Percentiles rank a stretch among this genome's conserved stretches.
Conservation (phyloP, 1,139 yeast genomes). For the Taphrina deformans region DNA sequence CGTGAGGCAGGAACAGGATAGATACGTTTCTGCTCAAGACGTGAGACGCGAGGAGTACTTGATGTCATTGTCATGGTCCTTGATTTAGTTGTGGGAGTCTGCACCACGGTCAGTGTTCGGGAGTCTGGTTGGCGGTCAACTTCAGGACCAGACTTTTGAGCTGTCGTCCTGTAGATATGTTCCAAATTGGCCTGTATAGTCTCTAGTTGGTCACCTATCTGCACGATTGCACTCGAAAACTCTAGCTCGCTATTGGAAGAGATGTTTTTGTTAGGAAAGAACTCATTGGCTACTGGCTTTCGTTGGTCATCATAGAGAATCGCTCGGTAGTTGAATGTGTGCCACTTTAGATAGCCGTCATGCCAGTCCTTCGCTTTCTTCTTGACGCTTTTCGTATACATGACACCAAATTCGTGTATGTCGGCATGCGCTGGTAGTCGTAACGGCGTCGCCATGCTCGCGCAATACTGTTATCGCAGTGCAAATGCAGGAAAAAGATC, state of each 20-base stretch:
- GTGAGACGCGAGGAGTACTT: neutral
- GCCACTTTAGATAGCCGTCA: constrained; percentile 55
- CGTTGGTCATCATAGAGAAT: constrained; percentile 51
- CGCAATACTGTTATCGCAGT: neutral
- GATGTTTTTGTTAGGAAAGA: constrained; percentile 38
- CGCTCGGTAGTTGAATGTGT: constrained; percentile 53
- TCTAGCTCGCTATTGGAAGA: constrained; percentile 13
- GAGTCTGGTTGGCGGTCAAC: neutral
- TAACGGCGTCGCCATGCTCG: constrained; percentile 16
- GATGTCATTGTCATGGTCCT: neutral
- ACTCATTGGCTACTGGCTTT: constrained; percentile 48
- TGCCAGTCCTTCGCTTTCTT: constrained; percentile 58
- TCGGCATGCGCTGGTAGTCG: constrained; percentile 40
- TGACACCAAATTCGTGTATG: constrained; percentile 48
- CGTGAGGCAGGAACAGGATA: neutral
- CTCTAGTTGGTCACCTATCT: constrained; percentile 4
- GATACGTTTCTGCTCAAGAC: neutral
- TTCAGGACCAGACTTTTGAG: neutral
- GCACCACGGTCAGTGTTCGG: neutral
- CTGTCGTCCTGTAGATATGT: constrained; percentile 10
- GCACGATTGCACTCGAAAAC: constrained; percentile 15
- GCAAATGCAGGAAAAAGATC: neutral
- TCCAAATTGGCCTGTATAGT: constrained; percentile 29
- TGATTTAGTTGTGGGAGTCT: neutral
- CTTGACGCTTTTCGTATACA: constrained; percentile 52